A percentile compares a stretch with the other conserved stretches of the same genome.
Conservation (phyloP, 1,139 yeast genomes). For the Magnusiomyces suaveolens region DNA sequence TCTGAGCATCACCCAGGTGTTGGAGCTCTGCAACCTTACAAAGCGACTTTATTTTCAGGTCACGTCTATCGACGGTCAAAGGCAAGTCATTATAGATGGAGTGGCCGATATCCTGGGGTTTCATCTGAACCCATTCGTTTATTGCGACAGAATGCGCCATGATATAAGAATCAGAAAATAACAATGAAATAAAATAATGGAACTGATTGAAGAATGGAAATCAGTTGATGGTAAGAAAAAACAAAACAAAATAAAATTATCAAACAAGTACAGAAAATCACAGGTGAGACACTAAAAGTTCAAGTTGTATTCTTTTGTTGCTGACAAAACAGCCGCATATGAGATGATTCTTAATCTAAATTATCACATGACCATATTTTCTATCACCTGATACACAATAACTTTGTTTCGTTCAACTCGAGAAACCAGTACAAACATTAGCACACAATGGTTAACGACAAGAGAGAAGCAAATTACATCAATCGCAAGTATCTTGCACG, state of each 20-base stretch:
- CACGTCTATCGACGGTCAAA: slow-evolving; percentile 35
- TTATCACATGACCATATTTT: too few relatives aligned
- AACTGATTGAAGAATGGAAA: too few relatives aligned
- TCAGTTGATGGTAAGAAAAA: too few relatives aligned
- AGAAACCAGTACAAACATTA: not conserved
- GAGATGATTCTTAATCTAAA: too few relatives aligned
- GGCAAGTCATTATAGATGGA: slow-evolving; percentile 42
- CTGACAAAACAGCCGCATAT: too few relatives aligned
- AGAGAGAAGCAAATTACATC: not conserved
- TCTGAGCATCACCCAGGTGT: slow-evolving; percentile 31
- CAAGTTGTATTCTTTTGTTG: too few relatives aligned
- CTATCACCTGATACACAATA: too few relatives aligned
- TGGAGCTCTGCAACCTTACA: slow-evolving; percentile 33
- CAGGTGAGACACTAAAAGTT: too few relatives aligned
- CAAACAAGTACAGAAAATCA: too few relatives aligned
- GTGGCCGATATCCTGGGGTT: slow-evolving; percentile 39
- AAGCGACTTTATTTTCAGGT: slow-evolving; percentile 38
- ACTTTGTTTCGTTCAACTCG: not conserved
- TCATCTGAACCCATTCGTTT: slow-evolving; percentile 42
- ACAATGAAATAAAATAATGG: too few relatives aligned
- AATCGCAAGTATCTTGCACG: slow-evolving; percentile 11
- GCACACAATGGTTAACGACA: not conserved
- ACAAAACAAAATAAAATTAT: too few relatives aligned
- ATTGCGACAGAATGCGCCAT: not conserved
- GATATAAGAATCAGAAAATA: too few relatives aligned